Conservation (phyloP, 257 asterid genomes). For the Jacaranda copaia region DNA sequence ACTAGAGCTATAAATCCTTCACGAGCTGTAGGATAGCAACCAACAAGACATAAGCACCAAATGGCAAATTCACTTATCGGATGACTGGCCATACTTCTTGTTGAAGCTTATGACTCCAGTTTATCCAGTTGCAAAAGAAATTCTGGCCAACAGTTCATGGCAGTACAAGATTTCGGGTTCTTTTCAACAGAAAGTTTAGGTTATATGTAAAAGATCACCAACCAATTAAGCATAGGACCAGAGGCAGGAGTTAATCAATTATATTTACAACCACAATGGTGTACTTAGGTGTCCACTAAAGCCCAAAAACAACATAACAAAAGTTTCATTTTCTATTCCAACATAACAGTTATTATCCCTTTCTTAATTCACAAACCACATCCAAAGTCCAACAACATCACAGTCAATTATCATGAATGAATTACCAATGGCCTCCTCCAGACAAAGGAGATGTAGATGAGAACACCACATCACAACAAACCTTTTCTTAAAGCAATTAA, state of each 20-base stretch:
- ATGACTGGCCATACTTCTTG: background rate
- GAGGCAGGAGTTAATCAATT: background rate
- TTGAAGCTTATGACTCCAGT: background rate
- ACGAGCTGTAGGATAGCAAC: background rate
- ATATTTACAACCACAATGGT: background rate
- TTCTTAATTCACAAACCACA: background rate
- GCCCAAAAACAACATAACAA: conserved; percentile 10
- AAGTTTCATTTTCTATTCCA: background rate
- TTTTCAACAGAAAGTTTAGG: background rate
- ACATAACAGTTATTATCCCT: background rate
- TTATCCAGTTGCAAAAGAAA: background rate
- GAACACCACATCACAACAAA: conserved; percentile 23
- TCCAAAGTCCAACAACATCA: conserved; percentile 16
- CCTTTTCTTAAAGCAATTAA: background rate
- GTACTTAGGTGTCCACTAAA: conserved; percentile 6
- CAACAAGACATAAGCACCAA: background rate
- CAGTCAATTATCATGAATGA: conserved; percentile 25
- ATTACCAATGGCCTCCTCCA: background rate
- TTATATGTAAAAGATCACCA: conserved; percentile 10
- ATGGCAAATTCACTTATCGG: background rate
- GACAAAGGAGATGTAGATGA: conserved; percentile 11
- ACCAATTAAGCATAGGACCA: conserved; percentile 13
- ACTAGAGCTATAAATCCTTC: background rate
- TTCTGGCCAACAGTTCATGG: background rate
- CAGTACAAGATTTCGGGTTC: background rate